A percentile compares a stretch with the other conserved stretches of the same genome.
Evolutionary conservation across 1,139 yeast genomes (phyloP).

Genomic region (Protomyces arabidopsidicola): DNA sequence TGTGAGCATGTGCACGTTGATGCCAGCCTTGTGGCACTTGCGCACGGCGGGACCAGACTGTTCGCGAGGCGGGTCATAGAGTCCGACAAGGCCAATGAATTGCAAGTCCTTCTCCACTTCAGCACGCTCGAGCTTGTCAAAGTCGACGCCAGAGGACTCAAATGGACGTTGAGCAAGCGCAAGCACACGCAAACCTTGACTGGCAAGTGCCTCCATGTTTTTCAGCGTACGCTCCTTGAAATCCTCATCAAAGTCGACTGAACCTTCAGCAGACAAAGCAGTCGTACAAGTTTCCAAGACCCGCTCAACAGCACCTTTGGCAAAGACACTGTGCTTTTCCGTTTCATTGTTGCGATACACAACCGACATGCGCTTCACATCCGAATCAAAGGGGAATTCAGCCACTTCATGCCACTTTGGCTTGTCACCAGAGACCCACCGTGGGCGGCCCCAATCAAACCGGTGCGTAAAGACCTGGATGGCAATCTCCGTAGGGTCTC

Average conservation of each 20-base stretch:
- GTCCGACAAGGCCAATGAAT: slow-evolving; percentile 69
- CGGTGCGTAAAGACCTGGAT: slow-evolving; percentile 67
- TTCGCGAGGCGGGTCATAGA: slow-evolving; percentile 75
- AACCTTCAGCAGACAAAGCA: slow-evolving; percentile 26
- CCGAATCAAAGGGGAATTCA: slow-evolving; percentile 75
- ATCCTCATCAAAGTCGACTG: slow-evolving; percentile 44
- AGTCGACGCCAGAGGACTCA: slow-evolving; percentile 22
- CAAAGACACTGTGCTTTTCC: slow-evolving; percentile 45
- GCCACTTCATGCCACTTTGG: slow-evolving; percentile 47
- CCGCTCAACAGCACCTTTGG: slow-evolving; percentile 81
- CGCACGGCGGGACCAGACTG: slow-evolving; percentile 67
- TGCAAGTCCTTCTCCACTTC: slow-evolving; percentile 53
- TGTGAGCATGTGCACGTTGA: slow-evolving; percentile 77
- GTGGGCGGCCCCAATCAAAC: slow-evolving; percentile 47
- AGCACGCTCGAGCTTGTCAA: slow-evolving; percentile 44
- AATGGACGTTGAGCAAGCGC: slow-evolving; percentile 52
- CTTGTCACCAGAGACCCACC: slow-evolving; percentile 27
- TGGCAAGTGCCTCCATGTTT: slow-evolving; percentile 60
- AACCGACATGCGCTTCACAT: slow-evolving; percentile 44
- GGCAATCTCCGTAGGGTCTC: slow-evolving; percentile 83
- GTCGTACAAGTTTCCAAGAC: slow-evolving; percentile 53
- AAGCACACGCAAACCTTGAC: slow-evolving; percentile 68
- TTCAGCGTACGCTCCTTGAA: slow-evolving; percentile 48
- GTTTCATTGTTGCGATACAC: slow-evolving; percentile 44
- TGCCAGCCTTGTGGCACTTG: slow-evolving; percentile 69